Conservation (phyloP, 2,329 filamentous ascomycete genomes). For the Fusarium sp. region DNA sequence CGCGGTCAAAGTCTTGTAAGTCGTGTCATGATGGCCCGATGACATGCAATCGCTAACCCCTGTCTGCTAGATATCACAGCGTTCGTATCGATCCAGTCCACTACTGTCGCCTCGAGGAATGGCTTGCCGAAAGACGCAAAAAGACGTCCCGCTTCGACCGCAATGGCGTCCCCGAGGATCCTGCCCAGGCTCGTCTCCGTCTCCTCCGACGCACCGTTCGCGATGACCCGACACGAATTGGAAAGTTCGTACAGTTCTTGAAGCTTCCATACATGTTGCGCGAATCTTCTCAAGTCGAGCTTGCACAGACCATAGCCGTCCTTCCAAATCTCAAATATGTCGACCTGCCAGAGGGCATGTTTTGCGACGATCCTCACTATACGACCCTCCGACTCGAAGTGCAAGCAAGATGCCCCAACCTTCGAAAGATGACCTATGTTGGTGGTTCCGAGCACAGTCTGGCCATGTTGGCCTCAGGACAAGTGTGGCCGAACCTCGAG, state of each 20-base stretch:
- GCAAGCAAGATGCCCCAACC: conserved; percentile 82
- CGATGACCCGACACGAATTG: conserved; percentile 76
- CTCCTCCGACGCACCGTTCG: conserved; percentile 85
- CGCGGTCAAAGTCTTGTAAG: conserved; percentile 70
- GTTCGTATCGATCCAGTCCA: conserved; percentile 94
- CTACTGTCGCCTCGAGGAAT: conserved; percentile 88
- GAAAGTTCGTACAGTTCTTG: conserved; percentile 77
- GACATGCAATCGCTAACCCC: conserved; percentile 22
- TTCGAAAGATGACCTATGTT: conserved; percentile 90
- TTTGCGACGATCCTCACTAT: conserved; percentile 80
- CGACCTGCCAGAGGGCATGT: conserved; percentile 90
- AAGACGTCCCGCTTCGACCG: conserved; percentile 77
- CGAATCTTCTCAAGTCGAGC: conserved; percentile 83
- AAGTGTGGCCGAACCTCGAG: conserved; percentile 76
- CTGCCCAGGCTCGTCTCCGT: conserved; percentile 78
- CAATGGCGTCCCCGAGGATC: conserved; percentile 84
- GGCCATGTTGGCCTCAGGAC: conserved; percentile 72
- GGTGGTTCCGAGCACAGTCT: conserved; percentile 82
- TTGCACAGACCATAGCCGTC: conserved; percentile 87
- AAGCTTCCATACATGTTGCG: conserved; percentile 96
- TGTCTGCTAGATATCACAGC: conserved; percentile 76
- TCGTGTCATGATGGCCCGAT: conserved; percentile 38
- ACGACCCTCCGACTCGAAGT: conserved; percentile 83
- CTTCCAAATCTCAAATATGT: conserved; percentile 88
- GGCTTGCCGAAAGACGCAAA: conserved; percentile 82